Base-by-base conservation (phyloP, 805 yeast species). In the Candida ascalaphidarum region DNA sequence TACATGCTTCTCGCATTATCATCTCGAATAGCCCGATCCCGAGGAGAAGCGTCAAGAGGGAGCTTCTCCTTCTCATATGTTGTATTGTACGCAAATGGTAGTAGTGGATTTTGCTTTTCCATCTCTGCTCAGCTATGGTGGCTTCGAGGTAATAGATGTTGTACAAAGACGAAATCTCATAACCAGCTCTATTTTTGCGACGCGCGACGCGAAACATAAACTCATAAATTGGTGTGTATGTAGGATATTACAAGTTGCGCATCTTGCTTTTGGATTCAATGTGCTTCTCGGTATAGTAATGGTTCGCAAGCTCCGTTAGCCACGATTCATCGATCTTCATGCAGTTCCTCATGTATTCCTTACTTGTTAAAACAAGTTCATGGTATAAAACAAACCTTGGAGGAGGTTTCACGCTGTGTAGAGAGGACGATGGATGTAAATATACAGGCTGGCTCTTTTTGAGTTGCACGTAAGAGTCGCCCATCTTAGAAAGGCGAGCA, bases 281-380 rank as follows among this genome's bases (percentile, higher is more conserved):
- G 17, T 58, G 62, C 19, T 44, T 44, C 3, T 39, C 32, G 14
- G 31, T 48, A 34, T 56, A 60, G 33, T 55, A 74, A 38, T 78
- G 84, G 2, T 86, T 81, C 1, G 94, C 95, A 36, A 75, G 69
- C 39, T 81, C 88, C 1, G 50, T 50, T 11, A 88, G 52, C 92
- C 94, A 82, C 26, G 59, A 59, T 17, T 81, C 88, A 22, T 78
- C 74, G 3, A 81, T 61, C 0, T 85, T 73, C 52, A 82, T 71
- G 44, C 86, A 77, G 39, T 79, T 79, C 33, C 88, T 68, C 85
- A 92, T 83, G 52, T 76, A 89, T 56, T 88, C 96, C 48, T 79
- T 83, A 15, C 85, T 71, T 0, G 98, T 89, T 26, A 81, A 53
- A 27, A 89, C 80, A 42, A 89, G 58, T 35, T 89, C 94, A 44